Evolutionary conservation across 139 green algal genomes (phyloP), one percentile per base, ranked within the genome.

Genomic region (Axilococcus clingmanii): DNA sequence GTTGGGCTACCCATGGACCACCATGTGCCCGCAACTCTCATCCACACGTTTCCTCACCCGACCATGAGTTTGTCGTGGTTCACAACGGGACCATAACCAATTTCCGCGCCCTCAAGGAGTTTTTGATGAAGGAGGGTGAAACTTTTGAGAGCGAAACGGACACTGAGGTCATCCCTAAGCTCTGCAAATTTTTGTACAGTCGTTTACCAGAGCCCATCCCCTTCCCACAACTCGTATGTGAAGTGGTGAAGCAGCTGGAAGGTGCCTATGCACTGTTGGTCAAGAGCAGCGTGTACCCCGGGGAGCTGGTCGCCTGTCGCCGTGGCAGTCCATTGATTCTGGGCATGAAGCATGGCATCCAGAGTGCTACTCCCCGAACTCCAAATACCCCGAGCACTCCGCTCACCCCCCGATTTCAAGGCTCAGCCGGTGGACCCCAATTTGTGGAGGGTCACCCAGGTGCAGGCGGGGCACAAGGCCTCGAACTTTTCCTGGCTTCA

Each of bases 21-120:
- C 92, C 92, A 19, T 84, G 72, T 16, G 64, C 57, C 9, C 49
- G 66, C 23, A 99, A 99, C 78, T 80, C 66, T 61, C 92, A 99
- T 66, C 92, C 93, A 56, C 79, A 87, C 38, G 63, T 79, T 22
- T 89, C 78, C 53, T 84, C 74, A 44, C 37, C 59, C 3, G 35
- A 25, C 43, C 37, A 40, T 2, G 80, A 92, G 56, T 99, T 99
- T 55, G 74, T 94, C 19, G 87, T 99, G 7, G 93, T 99, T 28
- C 93, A 99, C 81, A 99, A 99, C 59, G 92, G 92, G 42, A 99
- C 96, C 72, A 97, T 99, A 79, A 99, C 93, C 35, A 99, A 98
- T 78, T 95, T 91, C 76, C 71, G 82, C 43, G 69, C 85, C 19
- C 73, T 96, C 0, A 88, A 88, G 48, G 80, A 88, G 29, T 94